Percentiles rank a stretch among this genome's conserved stretches.
Conservation (phyloP, 805 yeast genomes). For the Monosporozyma aquatica region DNA sequence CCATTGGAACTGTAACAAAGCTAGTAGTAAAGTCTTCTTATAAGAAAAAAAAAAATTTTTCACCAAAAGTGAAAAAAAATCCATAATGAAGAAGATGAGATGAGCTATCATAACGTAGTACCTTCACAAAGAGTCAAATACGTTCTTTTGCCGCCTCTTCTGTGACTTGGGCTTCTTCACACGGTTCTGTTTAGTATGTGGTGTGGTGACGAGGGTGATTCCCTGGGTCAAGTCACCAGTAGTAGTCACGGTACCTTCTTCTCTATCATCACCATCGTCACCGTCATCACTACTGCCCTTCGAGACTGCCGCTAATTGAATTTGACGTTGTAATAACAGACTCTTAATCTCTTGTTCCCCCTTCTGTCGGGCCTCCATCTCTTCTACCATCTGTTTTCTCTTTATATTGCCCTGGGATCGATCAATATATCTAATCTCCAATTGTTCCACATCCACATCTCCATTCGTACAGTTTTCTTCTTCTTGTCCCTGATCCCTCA, state of each 20-base stretch:
- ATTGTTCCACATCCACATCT: constrained; percentile 31
- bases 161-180: background rate
- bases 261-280: too few species aligned
- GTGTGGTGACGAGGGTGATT: too few species aligned
- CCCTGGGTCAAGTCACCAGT: background rate
- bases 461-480: too few species aligned
- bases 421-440: constrained; percentile 46
- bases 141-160: background rate
- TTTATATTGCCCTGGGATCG: constrained; percentile 40
- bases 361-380: constrained; percentile 30
- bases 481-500: constrained; percentile 32
- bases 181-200: too few species aligned
- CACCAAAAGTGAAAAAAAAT: background rate
- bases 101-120: background rate
- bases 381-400: constrained; percentile 33
- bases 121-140: background rate
- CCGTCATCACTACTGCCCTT: too few species aligned
- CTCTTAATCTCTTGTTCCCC: constrained; percentile 40
- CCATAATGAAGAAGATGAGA: too few species aligned
- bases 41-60: background rate
- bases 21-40: too few species aligned
- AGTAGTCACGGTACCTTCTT: background rate
- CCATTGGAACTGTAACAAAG: too few species aligned
- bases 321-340: constrained; percentile 43
- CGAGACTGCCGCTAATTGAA: too few species aligned